phyloP scores from a whole-genome alignment of 495 filamentous ascomycete species.

The Astrocystis sublimbata region DNA sequence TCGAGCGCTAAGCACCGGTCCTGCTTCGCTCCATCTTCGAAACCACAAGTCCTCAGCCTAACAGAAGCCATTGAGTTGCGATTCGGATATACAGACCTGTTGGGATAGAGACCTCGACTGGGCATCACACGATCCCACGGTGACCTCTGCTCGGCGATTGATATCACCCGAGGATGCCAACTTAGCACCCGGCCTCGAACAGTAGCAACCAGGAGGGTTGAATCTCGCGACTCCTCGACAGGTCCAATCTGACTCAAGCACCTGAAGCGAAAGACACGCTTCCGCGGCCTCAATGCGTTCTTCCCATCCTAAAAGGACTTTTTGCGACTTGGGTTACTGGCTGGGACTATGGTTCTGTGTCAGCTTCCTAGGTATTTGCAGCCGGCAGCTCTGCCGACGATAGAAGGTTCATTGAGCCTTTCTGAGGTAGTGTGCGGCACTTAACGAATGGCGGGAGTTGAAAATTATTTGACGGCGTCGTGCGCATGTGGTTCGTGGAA shows the following conservation, averaged over 20 bases:
- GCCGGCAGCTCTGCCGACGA: constrained; percentile 24
- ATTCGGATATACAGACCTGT: too few relatives aligned
- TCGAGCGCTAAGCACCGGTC: constrained; percentile 50
- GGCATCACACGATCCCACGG: constrained; percentile 21
- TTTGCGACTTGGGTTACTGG: constrained; percentile 23
- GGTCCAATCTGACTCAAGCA: constrained; percentile 58
- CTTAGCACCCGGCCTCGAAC: constrained; percentile 57
- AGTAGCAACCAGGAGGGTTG: constrained; percentile 42
- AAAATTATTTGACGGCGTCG: constrained; percentile 30
- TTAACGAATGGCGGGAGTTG: constrained; percentile 38
- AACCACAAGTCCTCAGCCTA: constrained; percentile 38
- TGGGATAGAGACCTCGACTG: too few relatives aligned
- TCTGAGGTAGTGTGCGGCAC: too few relatives aligned
- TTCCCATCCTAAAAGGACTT: constrained; percentile 27
- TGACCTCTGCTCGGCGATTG: too few relatives aligned
- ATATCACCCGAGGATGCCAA: constrained; percentile 59
- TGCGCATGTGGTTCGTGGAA: constrained; percentile 38
- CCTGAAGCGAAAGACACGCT: constrained; percentile 58
- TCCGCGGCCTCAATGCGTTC: constrained; percentile 56
- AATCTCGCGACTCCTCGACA: constrained; percentile 47
- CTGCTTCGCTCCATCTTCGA: constrained; percentile 34
- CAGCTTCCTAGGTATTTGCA: constrained; percentile 42
- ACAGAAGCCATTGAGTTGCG: too few relatives aligned
- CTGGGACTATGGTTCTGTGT: too few relatives aligned
- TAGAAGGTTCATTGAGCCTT: constrained; percentile 34